These are phyloP conservation scores for Biscogniauxia mediterranea DNA, from an alignment of 2,329 filamentous ascomycete species.

Conservation along the genomic window DNA sequence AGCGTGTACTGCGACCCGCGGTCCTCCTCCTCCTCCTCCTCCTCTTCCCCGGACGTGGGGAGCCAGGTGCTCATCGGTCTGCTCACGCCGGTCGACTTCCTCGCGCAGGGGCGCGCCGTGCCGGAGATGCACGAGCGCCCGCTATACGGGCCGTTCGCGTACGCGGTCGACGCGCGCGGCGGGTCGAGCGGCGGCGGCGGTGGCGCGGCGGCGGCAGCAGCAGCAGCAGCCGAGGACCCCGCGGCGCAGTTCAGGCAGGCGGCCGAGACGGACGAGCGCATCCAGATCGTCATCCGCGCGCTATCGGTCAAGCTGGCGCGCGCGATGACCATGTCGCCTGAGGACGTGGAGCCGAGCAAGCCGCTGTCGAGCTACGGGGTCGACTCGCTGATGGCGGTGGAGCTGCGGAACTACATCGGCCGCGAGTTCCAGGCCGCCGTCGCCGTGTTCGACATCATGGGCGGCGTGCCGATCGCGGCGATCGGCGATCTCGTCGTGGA, in stretches of 20 bases:
- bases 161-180: conserved; percentile 1
- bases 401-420: conserved; percentile 32
- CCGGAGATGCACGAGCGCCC: conserved; percentile 12
- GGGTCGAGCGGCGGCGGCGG: not conserved
- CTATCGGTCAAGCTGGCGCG: conserved; percentile 14
- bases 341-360: conserved; percentile 25
- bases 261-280: conserved; percentile 8
- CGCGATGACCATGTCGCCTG: conserved; percentile 18
- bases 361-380: conserved; percentile 30
- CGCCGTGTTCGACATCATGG: conserved; percentile 20
- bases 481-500: conserved; percentile 20
- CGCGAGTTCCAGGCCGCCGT: conserved; percentile 15
- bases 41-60: too few relatives aligned
- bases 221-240: conserved; percentile 4
- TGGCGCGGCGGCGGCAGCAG: not conserved
- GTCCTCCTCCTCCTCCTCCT: too few relatives aligned
- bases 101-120: conserved; percentile 6
- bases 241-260: conserved; percentile 14
- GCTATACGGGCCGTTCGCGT: conserved; percentile 14
- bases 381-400: conserved; percentile 34
- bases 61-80: conserved; percentile 18
- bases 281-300: conserved; percentile 13
- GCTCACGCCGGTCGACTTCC: conserved; percentile 15
- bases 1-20: conserved; percentile 19
- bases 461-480: conserved; percentile 8